phyloP scores from a whole-genome alignment of 257 asterid genomes.

The Nicotiana tomentosiformis region DNA sequence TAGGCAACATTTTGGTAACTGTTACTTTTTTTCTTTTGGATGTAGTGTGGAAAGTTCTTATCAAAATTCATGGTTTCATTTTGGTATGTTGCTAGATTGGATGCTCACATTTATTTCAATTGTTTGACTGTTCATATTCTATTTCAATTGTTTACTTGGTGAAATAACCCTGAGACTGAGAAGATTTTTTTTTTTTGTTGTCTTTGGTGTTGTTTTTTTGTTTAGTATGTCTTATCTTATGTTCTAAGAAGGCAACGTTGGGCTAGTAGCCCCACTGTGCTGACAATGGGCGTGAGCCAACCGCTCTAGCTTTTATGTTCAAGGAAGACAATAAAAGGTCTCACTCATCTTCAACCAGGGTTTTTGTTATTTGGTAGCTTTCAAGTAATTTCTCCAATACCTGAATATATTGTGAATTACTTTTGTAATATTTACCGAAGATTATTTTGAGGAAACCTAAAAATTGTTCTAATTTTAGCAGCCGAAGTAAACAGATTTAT shows the following conservation, averaged over 20 bases:
- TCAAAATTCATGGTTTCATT: constrained; percentile 68
- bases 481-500: background rate
- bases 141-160: constrained; percentile 53
- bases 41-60: constrained; percentile 71
- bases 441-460: background rate
- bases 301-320: constrained; percentile 96
- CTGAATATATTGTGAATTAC: constrained; percentile 11
- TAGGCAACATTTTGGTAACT: constrained; percentile 26
- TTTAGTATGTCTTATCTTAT: constrained; percentile 91
- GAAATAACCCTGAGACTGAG: constrained; percentile 67
- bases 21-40: constrained; percentile 34
- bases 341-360: constrained; percentile 97
- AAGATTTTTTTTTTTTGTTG: constrained; percentile 87
- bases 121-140: constrained; percentile 39
- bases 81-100: constrained; percentile 52
- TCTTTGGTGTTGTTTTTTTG: constrained; percentile 97
- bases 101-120: constrained; percentile 36
- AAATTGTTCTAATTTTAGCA: background rate
- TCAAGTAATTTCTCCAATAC: constrained; percentile 24
- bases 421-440: background rate
- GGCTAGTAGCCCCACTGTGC: constrained; percentile 99
- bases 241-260: constrained; percentile 98
- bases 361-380: constrained; percentile 66
- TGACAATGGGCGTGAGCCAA: constrained; percentile 99
- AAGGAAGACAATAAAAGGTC: constrained; percentile 92